phyloP scores from a whole-genome alignment of 169 alveolate species.

The Cryptosporidium canis region DNA sequence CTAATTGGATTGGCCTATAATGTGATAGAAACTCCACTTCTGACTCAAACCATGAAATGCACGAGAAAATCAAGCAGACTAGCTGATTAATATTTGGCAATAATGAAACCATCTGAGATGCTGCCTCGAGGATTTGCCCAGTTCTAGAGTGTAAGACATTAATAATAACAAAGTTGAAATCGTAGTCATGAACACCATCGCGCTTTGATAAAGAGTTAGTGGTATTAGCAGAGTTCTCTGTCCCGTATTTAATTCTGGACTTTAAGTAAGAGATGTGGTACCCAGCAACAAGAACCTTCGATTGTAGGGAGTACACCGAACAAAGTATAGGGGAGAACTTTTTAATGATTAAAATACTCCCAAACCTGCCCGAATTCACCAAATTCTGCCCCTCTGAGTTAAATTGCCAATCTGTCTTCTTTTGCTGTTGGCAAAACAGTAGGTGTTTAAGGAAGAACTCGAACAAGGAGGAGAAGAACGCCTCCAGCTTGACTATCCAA shows the following conservation, averaged over 20 bases:
- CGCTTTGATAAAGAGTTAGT: not conserved
- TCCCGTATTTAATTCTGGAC: not conserved
- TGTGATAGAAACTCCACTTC: conserved; percentile 6
- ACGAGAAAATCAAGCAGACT: conserved; percentile 12
- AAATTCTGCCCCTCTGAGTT: not conserved
- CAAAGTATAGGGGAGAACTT: conserved; percentile 33
- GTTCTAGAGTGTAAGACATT: conserved; percentile 32
- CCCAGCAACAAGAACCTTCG: not conserved
- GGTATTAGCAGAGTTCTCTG: not conserved
- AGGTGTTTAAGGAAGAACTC: conserved; percentile 39
- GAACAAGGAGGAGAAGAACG: conserved; percentile 28
- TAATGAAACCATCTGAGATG: conserved; percentile 33
- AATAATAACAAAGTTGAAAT: not conserved
- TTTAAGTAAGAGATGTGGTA: not conserved
- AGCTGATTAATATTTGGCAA: not conserved
- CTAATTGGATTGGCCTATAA: not conserved
- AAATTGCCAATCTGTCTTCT: conserved; percentile 2
- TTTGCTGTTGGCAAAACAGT: conserved; percentile 32
- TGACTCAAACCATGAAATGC: conserved; percentile 43
- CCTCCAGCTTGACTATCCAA: conserved; percentile 40
- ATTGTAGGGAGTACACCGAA: not conserved
- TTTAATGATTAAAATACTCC: not conserved
- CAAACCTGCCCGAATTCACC: not conserved
- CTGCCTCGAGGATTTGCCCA: conserved; percentile 26
- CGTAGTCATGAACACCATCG: not conserved